These are phyloP conservation scores for Rozella allomycis DNA, from an alignment of 371 early-diverging fungal genomes.

Conservation along the genomic window DNA sequence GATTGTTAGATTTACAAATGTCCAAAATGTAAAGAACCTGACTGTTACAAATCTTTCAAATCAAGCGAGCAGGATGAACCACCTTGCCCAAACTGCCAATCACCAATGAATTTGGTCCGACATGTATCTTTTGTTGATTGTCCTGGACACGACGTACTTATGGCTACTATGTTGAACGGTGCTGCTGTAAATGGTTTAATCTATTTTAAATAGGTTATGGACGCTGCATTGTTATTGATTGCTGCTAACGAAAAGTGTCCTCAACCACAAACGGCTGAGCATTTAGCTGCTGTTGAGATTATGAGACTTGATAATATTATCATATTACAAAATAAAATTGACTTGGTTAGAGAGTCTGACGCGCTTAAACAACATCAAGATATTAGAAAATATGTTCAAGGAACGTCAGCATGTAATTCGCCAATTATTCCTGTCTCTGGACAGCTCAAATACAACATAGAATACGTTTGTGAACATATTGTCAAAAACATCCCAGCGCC, in stretches of 20 bases:
- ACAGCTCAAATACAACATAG: conserved; percentile 97
- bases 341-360: conserved; percentile 86
- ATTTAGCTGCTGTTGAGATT: conserved; percentile 99
- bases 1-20: conserved; percentile 77
- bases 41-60: conserved; percentile 75
- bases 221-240: conserved; percentile 95
- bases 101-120: conserved; percentile 62
- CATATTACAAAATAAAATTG: conserved; percentile 99
- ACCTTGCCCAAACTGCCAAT: conserved; percentile 73
- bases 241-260: conserved; percentile 99
- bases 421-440: conserved; percentile 99
- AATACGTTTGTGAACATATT: conserved; percentile 98
- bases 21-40: conserved; percentile 82
- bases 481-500: conserved; percentile 95
- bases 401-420: conserved; percentile 82
- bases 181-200: conserved; percentile 49
- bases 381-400: conserved; percentile 81
- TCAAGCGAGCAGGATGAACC: conserved; percentile 68
- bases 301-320: conserved; percentile 97
- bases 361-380: conserved; percentile 85
- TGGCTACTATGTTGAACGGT: conserved; percentile 99
- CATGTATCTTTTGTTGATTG: conserved; percentile 99
- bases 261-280: conserved; percentile 99
- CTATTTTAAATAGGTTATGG: conserved; percentile 54
- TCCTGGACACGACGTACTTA: conserved; percentile 99